These are phyloP conservation scores for Nothophoma quercina DNA, from an alignment of 2,329 filamentous ascomycete species.

Conservation along the genomic window DNA sequence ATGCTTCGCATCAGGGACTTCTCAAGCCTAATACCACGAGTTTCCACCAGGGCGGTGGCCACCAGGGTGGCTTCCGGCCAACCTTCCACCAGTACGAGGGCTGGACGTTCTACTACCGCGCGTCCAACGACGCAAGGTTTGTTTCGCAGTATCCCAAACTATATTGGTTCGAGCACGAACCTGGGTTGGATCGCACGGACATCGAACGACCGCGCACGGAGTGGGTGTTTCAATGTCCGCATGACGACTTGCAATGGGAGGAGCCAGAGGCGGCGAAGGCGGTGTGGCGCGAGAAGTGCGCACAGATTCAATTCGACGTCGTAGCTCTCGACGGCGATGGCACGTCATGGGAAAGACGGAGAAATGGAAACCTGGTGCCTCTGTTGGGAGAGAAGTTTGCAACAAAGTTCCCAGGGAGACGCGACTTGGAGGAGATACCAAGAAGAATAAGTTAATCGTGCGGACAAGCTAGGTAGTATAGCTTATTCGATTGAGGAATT, in stretches of 20 bases:
- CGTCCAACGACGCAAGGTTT: background rate
- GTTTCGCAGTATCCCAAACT: background rate
- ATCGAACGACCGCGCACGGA: conserved; percentile 1
- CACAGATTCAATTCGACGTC: background rate
- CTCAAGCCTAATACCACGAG: background rate
- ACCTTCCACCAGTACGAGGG: background rate
- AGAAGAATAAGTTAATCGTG: too few relatives aligned
- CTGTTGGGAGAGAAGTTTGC: background rate
- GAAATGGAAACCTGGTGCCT: background rate
- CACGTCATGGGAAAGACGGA: background rate
- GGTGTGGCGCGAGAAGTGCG: background rate
- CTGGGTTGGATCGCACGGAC: conserved; percentile 41
- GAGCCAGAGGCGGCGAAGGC: conserved; percentile 1
- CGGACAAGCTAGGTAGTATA: too few relatives aligned
- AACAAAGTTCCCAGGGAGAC: too few relatives aligned
- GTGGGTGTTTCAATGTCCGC: conserved; percentile 7
- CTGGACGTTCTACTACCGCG: background rate
- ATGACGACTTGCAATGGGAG: background rate
- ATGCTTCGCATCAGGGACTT: background rate
- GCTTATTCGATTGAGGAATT: too few relatives aligned
- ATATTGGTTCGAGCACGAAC: background rate
- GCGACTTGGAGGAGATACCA: too few relatives aligned
- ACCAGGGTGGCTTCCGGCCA: background rate
- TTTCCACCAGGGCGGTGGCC: too few relatives aligned
- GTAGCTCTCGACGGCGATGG: background rate